Evolutionary conservation across 179 eudicot species (phyloP), one percentile per base, ranked within the genome.

Genomic region (Spergularia azorica): DNA sequence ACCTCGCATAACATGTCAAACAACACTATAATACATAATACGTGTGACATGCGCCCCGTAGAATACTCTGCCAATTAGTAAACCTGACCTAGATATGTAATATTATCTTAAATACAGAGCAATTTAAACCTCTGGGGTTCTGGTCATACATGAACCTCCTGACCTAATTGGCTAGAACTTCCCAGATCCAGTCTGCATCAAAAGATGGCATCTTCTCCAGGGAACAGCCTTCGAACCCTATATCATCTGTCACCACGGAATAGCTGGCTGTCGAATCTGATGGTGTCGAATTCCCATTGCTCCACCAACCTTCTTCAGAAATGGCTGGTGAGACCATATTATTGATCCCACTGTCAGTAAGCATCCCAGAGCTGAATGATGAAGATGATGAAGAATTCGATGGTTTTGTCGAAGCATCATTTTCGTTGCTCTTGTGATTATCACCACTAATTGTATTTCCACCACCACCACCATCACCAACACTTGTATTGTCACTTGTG

Each of bases 101-200:
- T 63, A 77, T 17, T 51, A 38, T 38, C 21, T 72, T 72, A 60
- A 38, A 48, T 38, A 76, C 75, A 74, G 12, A 74, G 68, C 61
- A 32, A 46, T n/a, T 58, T 50, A 68, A 17, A 64, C n/a, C 64
- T 16, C 63, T 38, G 20, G 20, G 21, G 16, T 60, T 64, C 39
- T 79, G 13, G 10, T 0, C 8, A 48, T 18, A 58, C 63, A 66
- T 48, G 8, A 46, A 4, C 56, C 57, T 63, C 52, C 63, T 41
- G 62, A 39, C 68, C 81, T 89, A 91, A 77, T 82, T 89, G 62
- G 94, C 90, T 67, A 94, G 89, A 77, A 92, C 90, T 67, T 92
- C 88, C 98, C 98, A 94, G 15, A 94, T 92, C 81, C 88, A 84
- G 16, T 94, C 98, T 3, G 93, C 90, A 68, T 94, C 98, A 74